Conservation (phyloP, 306 rosid genomes). For the Spatholobus suberectus region DNA sequence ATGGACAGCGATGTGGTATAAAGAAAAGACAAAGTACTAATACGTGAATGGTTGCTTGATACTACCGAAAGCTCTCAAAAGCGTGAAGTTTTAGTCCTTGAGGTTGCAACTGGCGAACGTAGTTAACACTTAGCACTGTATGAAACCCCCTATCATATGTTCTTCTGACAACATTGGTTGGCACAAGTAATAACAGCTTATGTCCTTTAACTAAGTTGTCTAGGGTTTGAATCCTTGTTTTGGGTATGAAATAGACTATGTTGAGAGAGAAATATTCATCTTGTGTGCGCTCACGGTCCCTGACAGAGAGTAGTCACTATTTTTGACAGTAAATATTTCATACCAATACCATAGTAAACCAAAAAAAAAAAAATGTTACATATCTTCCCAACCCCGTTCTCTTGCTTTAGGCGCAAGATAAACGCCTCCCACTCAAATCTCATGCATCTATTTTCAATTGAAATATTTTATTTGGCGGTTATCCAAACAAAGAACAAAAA, state of each 20-base stretch:
- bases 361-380: conserved; percentile 5
- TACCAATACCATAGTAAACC: too few species aligned
- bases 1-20: not conserved
- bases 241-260: too few species aligned
- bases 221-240: too few species aligned
- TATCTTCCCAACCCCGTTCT: not conserved
- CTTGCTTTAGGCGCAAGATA: conserved; percentile 31
- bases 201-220: too few species aligned
- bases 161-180: too few species aligned
- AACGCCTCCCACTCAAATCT: not conserved
- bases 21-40: not conserved
- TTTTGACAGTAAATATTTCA: too few species aligned
- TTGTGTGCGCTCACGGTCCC: too few species aligned
- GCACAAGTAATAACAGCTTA: too few species aligned
- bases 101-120: not conserved
- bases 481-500: conserved; percentile 9
- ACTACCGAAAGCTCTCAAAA: not conserved
- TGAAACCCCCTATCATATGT: not conserved
- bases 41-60: conserved; percentile 13
- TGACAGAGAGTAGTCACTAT: too few species aligned
- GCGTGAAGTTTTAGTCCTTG: not conserved
- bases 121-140: not conserved
- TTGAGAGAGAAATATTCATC: too few species aligned
- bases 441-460: not conserved
- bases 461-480: not conserved